These are phyloP conservation scores for Glycyrrhiza uralensis DNA, from an alignment of 306 rosid species.

Conservation along the genomic window DNA sequence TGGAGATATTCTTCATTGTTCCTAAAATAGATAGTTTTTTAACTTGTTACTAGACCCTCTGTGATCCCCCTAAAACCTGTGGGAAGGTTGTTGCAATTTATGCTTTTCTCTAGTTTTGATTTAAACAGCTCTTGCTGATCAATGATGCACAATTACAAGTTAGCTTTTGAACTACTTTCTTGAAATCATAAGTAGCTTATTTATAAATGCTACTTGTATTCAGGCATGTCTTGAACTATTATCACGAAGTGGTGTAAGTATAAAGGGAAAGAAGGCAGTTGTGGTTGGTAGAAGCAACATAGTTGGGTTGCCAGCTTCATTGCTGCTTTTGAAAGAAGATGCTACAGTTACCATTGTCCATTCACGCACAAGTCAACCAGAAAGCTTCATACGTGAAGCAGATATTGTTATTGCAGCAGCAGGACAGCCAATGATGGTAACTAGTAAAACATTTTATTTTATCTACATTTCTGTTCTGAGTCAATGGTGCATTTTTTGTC, in stretches of 20 bases:
- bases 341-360: slow-evolving; percentile 82
- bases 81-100: neutral
- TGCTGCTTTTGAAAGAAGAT: slow-evolving; percentile 84
- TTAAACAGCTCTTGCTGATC: slow-evolving; percentile 9
- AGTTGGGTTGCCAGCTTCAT: slow-evolving; percentile 83
- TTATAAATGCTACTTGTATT: neutral
- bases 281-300: slow-evolving; percentile 97
- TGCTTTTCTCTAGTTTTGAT: neutral
- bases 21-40: neutral
- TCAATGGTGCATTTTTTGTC: neutral
- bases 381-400: slow-evolving; percentile 65
- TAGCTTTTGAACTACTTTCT: slow-evolving; percentile 8
- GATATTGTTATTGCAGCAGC: slow-evolving; percentile 94
- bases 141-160: neutral
- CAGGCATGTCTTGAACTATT: slow-evolving; percentile 93
- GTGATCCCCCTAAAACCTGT: neutral
- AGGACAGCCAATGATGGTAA: slow-evolving; percentile 85
- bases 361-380: slow-evolving; percentile 65
- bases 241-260: slow-evolving; percentile 64
- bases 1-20: neutral
- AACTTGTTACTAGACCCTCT: neutral
- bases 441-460: neutral
- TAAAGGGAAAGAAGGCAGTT: slow-evolving; percentile 81
- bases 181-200: neutral
- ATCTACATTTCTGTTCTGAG: neutral